phyloP scores from a whole-genome alignment of 192 early-diverging fungal species.

The Backusella westeae region DNA sequence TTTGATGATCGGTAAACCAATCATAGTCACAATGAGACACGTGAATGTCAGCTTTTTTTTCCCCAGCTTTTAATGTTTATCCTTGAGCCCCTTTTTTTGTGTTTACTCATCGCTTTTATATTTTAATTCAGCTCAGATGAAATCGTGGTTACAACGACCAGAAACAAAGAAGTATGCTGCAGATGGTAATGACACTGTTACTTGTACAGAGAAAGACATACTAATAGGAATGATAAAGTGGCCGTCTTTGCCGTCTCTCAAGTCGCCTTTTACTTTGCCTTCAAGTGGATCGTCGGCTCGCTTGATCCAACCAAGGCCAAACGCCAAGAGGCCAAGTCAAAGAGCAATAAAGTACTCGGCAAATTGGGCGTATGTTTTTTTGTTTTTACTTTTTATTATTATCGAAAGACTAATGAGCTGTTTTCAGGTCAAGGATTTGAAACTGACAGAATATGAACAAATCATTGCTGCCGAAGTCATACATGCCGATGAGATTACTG shows the following conservation, averaged over 20 bases:
- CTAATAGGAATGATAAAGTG: conserved; percentile 36
- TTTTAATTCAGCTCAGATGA: conserved; percentile 8
- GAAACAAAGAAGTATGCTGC: conserved; percentile 40
- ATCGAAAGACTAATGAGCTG: neutral
- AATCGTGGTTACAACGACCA: conserved; percentile 33
- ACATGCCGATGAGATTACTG: conserved; percentile 84
- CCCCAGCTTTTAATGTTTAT: neutral
- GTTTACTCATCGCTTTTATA: neutral
- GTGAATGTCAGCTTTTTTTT: neutral
- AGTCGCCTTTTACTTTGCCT: conserved; percentile 81
- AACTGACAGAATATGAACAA: conserved; percentile 89
- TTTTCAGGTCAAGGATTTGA: conserved; percentile 54
- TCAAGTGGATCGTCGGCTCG: conserved; percentile 78
- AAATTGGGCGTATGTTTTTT: conserved; percentile 58
- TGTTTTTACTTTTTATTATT: neutral
- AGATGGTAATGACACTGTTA: conserved; percentile 26
- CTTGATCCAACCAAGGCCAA: conserved; percentile 70
- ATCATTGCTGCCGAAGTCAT: conserved; percentile 93
- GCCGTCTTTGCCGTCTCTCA: conserved; percentile 85
- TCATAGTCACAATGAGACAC: neutral
- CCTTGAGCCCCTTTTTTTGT: neutral
- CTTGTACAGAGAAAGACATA: neutral
- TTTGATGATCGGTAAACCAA: neutral
- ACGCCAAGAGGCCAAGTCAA: conserved; percentile 72
- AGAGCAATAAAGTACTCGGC: conserved; percentile 65